Base-by-base conservation (phyloP, 306 rosid species). In the Cicer bijugum region DNA sequence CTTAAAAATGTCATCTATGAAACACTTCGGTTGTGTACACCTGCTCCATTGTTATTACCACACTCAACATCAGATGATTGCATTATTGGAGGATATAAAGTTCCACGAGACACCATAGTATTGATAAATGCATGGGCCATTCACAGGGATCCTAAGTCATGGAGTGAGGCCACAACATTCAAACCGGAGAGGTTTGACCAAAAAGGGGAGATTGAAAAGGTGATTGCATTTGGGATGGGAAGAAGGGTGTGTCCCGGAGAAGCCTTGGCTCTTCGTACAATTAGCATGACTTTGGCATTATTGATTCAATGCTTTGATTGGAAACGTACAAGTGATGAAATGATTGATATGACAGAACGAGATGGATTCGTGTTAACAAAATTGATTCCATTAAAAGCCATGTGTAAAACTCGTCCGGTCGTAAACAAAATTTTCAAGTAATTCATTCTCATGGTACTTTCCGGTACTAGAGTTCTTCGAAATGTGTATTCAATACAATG, bases 51-150 rank as follows among this genome's bases (percentile, higher is more conserved):
- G 23, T 35, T 88, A 5, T 16, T 83, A 2, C 89, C 92, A 0
- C 92, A 88, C 43, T 79, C 12, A 2, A 16, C 87, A 10, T 50
- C 89, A 0, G 61, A 82, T 0, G 85, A 90, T 1, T 88, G 86
- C 35, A 78, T 11, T 0, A 59, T 88, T 0, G 82, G 52, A 5
- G 88, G 83, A 19, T 88, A 50, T 3, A 48, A 78, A 0, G 65
- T 86, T 5, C 92, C 91, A 0, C 65, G 59, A 1, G 80, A 61
- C 70, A 86, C 92, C 0, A 85, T 83, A 2, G 82, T 88, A 3
- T 39, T 89, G 4, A 15, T 87, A 2, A 86, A 89, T 28, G 88
- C 79, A 1, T 89, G 92, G 90, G 85, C 87, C 43, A 82, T 86
- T 20, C 88, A 88, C 4, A 84, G 90, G 52, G 90, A 90, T 43